Evolutionary conservation across 2,329 filamentous ascomycete genomes (phyloP), one percentile per base, ranked within the genome.

Genomic region (Cordyceps fumosorosea): DNA sequence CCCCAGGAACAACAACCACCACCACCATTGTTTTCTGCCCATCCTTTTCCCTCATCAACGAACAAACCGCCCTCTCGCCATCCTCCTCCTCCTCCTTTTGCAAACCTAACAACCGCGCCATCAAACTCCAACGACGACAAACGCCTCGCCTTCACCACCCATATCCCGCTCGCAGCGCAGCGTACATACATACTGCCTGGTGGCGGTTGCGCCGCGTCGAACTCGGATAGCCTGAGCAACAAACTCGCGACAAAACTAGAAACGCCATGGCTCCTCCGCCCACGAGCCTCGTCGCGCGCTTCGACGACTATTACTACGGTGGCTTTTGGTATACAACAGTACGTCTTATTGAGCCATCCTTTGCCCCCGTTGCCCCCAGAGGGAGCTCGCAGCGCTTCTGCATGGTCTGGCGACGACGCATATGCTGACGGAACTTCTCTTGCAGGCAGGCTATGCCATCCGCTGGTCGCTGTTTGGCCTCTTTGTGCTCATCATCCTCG

Each of bases 401-500:
- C 12, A 10, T 37, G 34, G 12, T 12, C 34, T 37, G 10, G 34
- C 3, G 34, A 37, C 34, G 11, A 44, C 40, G 40, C 16, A 57
- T 24, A 37, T 51, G 32, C 45, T 50, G 26, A 50, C 8, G 14
- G 22, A 34, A 18, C 34, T 32, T 6, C 20, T 8, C 24, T 18
- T 64, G 10, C 26, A 89, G 85, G 81, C 80, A 42, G 87, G 85
- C 62, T 74, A 81, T 62, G 86, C 87, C 63, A 78, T 91, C 68
- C 89, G 90, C 74, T 93, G 89, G 84, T 80, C 82, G 53, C 75
- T 93, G 64, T 84, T 93, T 69, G 81, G 83, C 64, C 76, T 78
- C 65, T 71, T 93, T 66, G 77, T 90, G 67, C 63, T 81, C 61
- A 62, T 85, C 64, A 74, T 90, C 69, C 72, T 84, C 58, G 68